Base-by-base conservation (phyloP, 495 filamentous ascomycete species). In the Tuber magnatum region DNA sequence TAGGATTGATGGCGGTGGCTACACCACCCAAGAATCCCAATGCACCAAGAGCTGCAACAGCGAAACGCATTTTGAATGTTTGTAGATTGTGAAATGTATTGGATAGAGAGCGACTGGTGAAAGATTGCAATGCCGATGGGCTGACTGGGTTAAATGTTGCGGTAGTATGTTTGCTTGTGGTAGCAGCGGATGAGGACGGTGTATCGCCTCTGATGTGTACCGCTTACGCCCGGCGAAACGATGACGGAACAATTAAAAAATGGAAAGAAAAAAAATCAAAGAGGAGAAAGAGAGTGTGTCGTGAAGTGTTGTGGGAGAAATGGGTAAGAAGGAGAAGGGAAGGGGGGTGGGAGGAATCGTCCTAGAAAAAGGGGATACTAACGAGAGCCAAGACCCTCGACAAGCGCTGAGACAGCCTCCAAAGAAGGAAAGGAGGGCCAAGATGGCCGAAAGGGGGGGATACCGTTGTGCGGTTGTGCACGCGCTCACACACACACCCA, bases 1-100 rank as follows among this genome's bases (percentile, higher is more conserved):
- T 88, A 20, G 88, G 84, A 75, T 89, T 88, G 51, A 89, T 72
- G 71, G 86, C 84, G 12, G 87, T 85, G 56, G 84, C 76, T n/a
- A 85, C 84, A 69, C 77, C 75, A 32, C 76, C 78, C 61, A 84
- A 77, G 46, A 84, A 81, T 28, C 84, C 78, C 71, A 88, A 79
- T 74, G 85, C 81, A 61, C 84, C 83, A 70, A 85, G 76, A 76
- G 81, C 76, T 73, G 84, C 69, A 70, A 85, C 76, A 71, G 72
- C 74, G 74, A 82, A 75, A 79, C 79, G 81, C 81, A 83, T 83
- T n/a, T 39, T 79, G 76, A 48, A 38, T 38, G 16, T 51, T 61
- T 79, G 35, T 43, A 35, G n/a, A 46, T 41, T 35, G 48, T 48
- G 72, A 61, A 72, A 38, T 40, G 8, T 42, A 22, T 12, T 41